Evolutionary conservation across 2,329 filamentous ascomycete species (phyloP), one percentile per base, ranked within the genome.

Genomic region (Sarocladium brachiariae): DNA sequence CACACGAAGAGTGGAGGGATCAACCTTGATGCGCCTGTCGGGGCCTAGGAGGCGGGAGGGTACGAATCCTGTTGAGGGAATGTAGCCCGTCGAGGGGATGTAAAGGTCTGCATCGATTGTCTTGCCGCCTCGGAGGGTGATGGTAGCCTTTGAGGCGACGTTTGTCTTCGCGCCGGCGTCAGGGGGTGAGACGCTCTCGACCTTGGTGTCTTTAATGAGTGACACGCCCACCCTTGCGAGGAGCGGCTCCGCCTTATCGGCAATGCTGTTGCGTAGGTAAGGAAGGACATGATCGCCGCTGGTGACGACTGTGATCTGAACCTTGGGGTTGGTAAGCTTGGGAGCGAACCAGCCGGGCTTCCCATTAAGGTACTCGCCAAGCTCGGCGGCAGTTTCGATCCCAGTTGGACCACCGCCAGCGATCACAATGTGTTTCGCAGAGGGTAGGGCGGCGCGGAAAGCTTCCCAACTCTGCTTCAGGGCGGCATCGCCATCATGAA

Each of bases 361-460:
- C 18, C 46, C 46, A 21, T 49, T 49, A 18, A 49, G 46, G 25
- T 49, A 18, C 19, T 49, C 73, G 45, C 68, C 71, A 23, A 83
- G 69, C 67, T 83, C 79, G 35, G 71, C 77, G 2, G 75, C 74
- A 4, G 71, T 61, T 64, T 83, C 79, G 50, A 78, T 69, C 50
- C 79, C 79, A 2, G 79, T 82, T 43, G 73, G 57, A 34, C 79
- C 79, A 1, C 71, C 78, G 47, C 79, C 79, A 3, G 70, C 78
- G n/a, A 83, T 65, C 52, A 81, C 70, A 57, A 82, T 72, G 61
- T 75, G 73, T 53, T 65, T 65, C 3, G 79, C 78, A 2, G 64
- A 63, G 33, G 59, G 56, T 51, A 81, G 68, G 47, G 65, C 64
- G 14, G 46, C 19, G 7, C 46, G 46, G 30, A 49, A 35, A n/a